phyloP scores from a whole-genome alignment of 2,329 filamentous ascomycete genomes.

The Ascochyta clinopodiicola region DNA sequence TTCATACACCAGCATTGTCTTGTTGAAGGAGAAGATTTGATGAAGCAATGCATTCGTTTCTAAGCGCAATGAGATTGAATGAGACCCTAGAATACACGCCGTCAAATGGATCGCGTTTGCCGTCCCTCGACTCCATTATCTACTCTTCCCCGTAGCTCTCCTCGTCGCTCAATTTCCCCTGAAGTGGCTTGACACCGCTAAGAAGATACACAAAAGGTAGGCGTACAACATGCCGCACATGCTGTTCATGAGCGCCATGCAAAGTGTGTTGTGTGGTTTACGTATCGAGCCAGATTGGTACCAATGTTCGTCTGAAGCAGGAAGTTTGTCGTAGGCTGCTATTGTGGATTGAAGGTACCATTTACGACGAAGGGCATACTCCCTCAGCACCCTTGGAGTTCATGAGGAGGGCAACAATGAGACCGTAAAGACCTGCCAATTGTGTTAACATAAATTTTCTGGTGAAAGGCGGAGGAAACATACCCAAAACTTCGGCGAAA shows the following conservation, averaged over 20 bases:
- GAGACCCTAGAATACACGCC: constrained; percentile 47
- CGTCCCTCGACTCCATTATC: constrained; percentile 42
- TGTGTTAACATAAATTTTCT: neutral
- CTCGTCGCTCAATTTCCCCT: constrained; percentile 9
- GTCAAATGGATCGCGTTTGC: constrained; percentile 44
- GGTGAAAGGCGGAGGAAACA: constrained; percentile 43
- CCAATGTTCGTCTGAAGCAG: constrained; percentile 36
- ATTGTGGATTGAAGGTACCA: constrained; percentile 16
- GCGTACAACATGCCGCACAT: constrained; percentile 44
- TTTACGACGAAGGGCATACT: constrained; percentile 22
- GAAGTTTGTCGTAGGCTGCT: constrained; percentile 40
- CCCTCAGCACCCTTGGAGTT: constrained; percentile 77
- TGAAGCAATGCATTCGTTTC: constrained; percentile 44
- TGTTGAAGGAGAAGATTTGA: neutral
- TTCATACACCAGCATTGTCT: too few relatives aligned
- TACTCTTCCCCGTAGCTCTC: constrained; percentile 27
- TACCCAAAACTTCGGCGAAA: constrained; percentile 98
- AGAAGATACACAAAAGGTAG: constrained; percentile 45
- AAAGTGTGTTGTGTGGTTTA: constrained; percentile 29
- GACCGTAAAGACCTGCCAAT: constrained; percentile 86
- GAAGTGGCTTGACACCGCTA: constrained; percentile 19
- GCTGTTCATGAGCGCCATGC: constrained; percentile 34
- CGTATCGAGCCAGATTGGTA: constrained; percentile 27
- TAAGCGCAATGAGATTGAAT: constrained; percentile 39
- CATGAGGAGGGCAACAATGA: constrained; percentile 99